Evolutionary conservation across 768 basidiomycete genomes (phyloP), one percentile per base, ranked within the genome.

Genomic region (Termitomyces sp.): DNA sequence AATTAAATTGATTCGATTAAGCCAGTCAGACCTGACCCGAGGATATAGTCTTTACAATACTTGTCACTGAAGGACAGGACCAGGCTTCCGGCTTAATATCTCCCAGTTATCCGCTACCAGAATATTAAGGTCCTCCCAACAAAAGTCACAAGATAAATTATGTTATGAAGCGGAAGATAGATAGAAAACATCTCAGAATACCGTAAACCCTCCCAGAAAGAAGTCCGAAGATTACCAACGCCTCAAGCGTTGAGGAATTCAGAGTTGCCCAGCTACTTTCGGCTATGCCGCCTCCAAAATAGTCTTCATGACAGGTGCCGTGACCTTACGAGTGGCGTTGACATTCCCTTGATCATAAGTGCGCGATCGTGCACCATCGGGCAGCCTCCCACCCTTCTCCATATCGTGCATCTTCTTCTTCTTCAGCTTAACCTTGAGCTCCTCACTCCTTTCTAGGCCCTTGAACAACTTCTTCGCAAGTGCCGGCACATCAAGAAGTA

Each of bases 281-380:
- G 14, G 4, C 14, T 40, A 42, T 8, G 25, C 25, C 25, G 57
- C 68, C 57, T 89, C 88, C 63, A 93, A 66, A 53, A 90, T 81
- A 6, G 59, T 71, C 69, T 85, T 86, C 60, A 92, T 70, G 12
- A 89, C 65, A 1, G 91, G 91, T 9, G 89, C 89, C 14, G 83
- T 82, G 42, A 75, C 78, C 68, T 92, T 92, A 60, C 89, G 78
- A 14, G 84, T 89, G 25, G 81, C 86, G 46, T 80, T 67, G 25
- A 78, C 75, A 65, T 91, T 89, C 47, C 79, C 79, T 72, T 93
- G 91, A 62, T 83, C 79, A 73, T 89, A 93, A 0, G 83, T 80
- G 60, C 77, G 79, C 46, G 76, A 80, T 51, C 71, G 74, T 36
- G 77, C 70, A n/a, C 65, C 72, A 60, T 56, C 40, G n/a, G 74